Evolutionary conservation across 2,329 filamentous ascomycete genomes (phyloP).

Genomic region (Pestalotiopsis sp.): DNA sequence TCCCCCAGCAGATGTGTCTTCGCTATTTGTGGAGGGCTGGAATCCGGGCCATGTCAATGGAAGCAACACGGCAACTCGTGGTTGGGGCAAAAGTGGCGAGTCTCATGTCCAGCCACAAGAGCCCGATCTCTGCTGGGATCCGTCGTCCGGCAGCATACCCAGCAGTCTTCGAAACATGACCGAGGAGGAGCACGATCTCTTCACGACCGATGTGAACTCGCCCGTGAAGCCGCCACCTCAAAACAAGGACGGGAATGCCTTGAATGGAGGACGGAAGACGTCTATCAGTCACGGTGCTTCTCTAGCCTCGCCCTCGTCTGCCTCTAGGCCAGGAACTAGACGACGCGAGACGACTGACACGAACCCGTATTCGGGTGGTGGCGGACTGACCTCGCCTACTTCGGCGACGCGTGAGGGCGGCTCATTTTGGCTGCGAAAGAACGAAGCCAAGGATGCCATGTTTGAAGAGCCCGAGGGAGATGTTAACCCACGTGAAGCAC

Average conservation of each 20-base stretch:
- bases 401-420: conserved; percentile 56
- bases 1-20: conserved; percentile 61
- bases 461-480: conserved; percentile 56
- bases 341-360: conserved; percentile 80
- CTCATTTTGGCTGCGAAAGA: conserved; percentile 62
- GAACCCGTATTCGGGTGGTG: conserved; percentile 60
- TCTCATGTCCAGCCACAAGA: conserved; percentile 74
- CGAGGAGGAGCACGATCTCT: conserved; percentile 71
- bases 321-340: conserved; percentile 73
- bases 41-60: conserved; percentile 75
- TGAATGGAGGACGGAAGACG: conserved; percentile 75
- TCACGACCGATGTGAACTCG: conserved; percentile 88
- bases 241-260: conserved; percentile 65
- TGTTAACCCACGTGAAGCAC: conserved; percentile 29
- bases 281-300: conserved; percentile 76
- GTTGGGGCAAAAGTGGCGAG: conserved; percentile 81
- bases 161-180: conserved; percentile 74
- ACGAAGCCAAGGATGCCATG: conserved; percentile 55
- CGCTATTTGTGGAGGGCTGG: conserved; percentile 77
- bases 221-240: conserved; percentile 84
- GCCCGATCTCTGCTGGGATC: conserved; percentile 92
- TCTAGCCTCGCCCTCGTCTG: conserved; percentile 72
- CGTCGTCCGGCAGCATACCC: conserved; percentile 69
- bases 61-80: conserved; percentile 64
- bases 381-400: conserved; percentile 63